Evolutionary conservation across 306 rosid genomes (phyloP), one percentile per base, ranked within the genome.

Genomic region (Trifolium fragiferum): DNA sequence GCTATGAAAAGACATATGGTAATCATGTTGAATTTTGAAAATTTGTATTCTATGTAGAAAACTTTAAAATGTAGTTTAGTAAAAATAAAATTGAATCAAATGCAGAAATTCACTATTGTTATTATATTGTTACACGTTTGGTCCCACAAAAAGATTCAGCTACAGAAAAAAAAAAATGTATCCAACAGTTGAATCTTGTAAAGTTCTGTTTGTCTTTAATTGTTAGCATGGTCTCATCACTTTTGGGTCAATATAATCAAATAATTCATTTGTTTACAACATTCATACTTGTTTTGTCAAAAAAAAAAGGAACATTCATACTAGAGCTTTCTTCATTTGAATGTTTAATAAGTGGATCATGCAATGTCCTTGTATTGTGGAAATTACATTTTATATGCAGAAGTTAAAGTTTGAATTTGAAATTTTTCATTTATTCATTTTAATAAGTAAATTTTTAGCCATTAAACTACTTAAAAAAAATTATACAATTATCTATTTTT

Each of bases 71-170:
- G 3, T 16, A 66, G 35, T 3, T 25, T 25, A 25, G 27, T 25
- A 25, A 25, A 25, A 25, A 23, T n/a, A 25, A 25, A 25, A 25
- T 25, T 25, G 27, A 25, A 25, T 2, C 27, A 68, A 38, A 54
- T 27, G 3, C 25, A 66, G 35, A 30, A 30, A 30, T 30, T 64
- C 61, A 35, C 50, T 38, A 1, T 65, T 51, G n/a, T 62, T 73
- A 37, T 54, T 40, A 21, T 40, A 21, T 30, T 67, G 18, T 27
- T 59, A 59, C 18, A 46, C 21, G 7, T 33, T 4, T 55, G 55
- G 50, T 67, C 80, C 67, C n/a, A 43, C 61, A 76, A 67, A 68
- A 53, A 53, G 68, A 57, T 57, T 68, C 68, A 43, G 5, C 49
- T 13, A 57, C 14, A 53, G 12, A 16, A 2, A 25, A 40, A 66